Conservation (phyloP, 2,329 filamentous ascomycete genomes). For the Ilyonectria mors-panacis region DNA sequence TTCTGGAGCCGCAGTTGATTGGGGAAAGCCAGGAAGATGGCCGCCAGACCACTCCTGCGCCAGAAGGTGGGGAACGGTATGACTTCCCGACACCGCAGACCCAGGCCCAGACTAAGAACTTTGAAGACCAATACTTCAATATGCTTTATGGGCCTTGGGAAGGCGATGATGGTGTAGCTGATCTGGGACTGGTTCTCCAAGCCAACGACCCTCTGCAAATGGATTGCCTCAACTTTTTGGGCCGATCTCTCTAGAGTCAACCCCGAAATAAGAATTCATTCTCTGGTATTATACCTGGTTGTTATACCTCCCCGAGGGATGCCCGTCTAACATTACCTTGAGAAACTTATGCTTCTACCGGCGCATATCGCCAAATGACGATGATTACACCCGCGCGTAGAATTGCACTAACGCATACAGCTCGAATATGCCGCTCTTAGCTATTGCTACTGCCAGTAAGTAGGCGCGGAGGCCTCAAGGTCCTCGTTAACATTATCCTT, state of each 20-base stretch:
- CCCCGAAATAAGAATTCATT: no score
- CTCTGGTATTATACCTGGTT: no score
- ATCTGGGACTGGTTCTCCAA: slow-evolving; percentile 53
- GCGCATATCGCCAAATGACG: no score
- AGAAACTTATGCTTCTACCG: no score
- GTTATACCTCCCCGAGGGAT: no score
- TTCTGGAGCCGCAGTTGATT: slow-evolving; percentile 7
- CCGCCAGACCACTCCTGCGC: neutral
- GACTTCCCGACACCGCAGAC: slow-evolving; percentile 34
- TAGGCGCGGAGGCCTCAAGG: no score
- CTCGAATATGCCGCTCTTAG: no score
- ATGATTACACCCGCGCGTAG: no score
- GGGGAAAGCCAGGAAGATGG: slow-evolving; percentile 5
- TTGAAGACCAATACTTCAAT: slow-evolving; percentile 55
- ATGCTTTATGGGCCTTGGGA: slow-evolving; percentile 55
- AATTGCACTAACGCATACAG: no score
- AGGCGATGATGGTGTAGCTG: slow-evolving; percentile 53
- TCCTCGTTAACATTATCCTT: no score
- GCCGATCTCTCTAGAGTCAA: slow-evolving; percentile 44
- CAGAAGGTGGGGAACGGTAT: slow-evolving; percentile 16
- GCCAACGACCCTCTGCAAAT: slow-evolving; percentile 50
- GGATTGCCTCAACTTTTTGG: slow-evolving; percentile 50
- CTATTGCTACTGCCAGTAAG: no score
- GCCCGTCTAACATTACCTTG: no score
- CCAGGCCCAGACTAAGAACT: slow-evolving; percentile 44